Evolutionary conservation across 768 basidiomycete species (phyloP), one percentile per base, ranked within the genome.

Genomic region (Mycena galopus): DNA sequence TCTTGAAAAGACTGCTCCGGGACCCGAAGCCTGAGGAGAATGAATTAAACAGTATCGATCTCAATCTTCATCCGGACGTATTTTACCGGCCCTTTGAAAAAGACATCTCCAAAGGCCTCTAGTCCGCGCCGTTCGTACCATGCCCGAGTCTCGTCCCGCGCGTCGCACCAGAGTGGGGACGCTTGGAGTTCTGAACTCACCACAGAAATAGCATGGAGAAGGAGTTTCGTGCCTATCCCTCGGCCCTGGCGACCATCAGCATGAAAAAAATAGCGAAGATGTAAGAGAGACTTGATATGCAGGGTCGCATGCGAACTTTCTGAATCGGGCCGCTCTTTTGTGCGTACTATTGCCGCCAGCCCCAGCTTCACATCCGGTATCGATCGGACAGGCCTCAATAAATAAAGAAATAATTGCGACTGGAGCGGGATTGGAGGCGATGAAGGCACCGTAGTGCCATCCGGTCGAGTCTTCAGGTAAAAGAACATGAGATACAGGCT

Each of bases 371-470:
- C n/a, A n/a, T n/a, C n/a, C n/a, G n/a, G n/a, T 76, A 78, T 81
- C 79, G 78, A 82, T 80, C 77, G 83, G 82, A 39, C 86, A 68
- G 29, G 81, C 72, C 69, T 89, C 88, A 50, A 81, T 74, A 79
- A 92, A 91, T 32, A 90, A 78, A 27, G 90, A 92, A 65, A 90
- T 87, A 66, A 91, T 87, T 55, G 88, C 87, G 60, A 89, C 80
- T 25, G 88, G 86, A 21, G 79, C 71, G 51, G 79, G 79, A 55
- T 65, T 74, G 59, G 67, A 66, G 56, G 81, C 75, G 11, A 89
- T 60, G 79, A 92, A 91, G 2, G 88, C 88, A 58, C 90, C 91
- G 74, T 86, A 86, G 82, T 91, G 91, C 72, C 83, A 69, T 12
- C 88, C 90, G 23, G 73, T 65, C 42, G 83, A 78, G 74, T 92